A percentile compares a stretch with the other conserved stretches of the same genome.
These are phyloP conservation scores for Kwoniella bestiolae DNA, from an alignment of 768 basidiomycete species.

Conservation along the genomic window DNA sequence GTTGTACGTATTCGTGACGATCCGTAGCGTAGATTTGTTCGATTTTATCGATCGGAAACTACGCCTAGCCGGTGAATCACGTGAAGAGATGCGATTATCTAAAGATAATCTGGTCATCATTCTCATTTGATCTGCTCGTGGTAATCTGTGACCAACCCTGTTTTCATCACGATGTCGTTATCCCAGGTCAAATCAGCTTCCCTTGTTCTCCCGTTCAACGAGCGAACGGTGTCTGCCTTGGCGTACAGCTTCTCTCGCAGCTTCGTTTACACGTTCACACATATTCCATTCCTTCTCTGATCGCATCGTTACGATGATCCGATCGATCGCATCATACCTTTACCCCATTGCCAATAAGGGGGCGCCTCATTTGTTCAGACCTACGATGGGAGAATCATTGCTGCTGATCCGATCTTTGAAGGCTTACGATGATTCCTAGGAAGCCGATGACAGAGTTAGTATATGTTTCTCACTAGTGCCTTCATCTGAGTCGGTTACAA, in stretches of 20 bases:
- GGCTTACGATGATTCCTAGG: not conserved
- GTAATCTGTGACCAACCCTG: not conserved
- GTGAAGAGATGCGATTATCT: constrained; percentile 7
- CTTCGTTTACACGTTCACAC: too few species aligned
- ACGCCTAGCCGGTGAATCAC: not conserved
- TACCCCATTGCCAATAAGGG: not conserved
- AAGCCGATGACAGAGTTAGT: not conserved
- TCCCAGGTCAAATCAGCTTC: not conserved
- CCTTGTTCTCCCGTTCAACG: not conserved
- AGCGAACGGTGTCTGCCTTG: not conserved
- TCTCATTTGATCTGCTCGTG: not conserved
- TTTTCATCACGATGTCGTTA: constrained; percentile 4
- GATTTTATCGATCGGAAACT: not conserved
- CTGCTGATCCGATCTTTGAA: not conserved
- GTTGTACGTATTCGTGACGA: not conserved
- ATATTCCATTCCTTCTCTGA: not conserved
- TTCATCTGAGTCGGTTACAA: constrained; percentile 1
- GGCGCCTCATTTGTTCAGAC: not conserved
- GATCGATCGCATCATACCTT: not conserved
- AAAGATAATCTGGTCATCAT: constrained; percentile 1
- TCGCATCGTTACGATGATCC: not conserved
- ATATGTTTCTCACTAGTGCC: constrained; percentile 7
- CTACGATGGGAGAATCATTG: not conserved
- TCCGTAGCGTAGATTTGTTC: not conserved
- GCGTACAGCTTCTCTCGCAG: not conserved